Base-by-base conservation (phyloP, 768 basidiomycete genomes). In the Lactarius trivialis region DNA sequence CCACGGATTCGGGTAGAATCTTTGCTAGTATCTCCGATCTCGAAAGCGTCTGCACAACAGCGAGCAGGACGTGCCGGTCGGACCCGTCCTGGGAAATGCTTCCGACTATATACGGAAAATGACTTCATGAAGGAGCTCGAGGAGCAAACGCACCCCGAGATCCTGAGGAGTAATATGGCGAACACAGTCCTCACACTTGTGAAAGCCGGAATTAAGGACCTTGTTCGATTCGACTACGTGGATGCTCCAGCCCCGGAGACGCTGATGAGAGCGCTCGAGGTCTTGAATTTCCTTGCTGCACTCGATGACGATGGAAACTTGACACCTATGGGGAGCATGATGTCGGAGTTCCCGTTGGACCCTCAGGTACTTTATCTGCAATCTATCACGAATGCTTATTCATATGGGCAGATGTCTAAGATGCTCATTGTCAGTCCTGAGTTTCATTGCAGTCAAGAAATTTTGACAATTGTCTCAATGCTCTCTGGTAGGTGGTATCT, bases 281-380 rank as follows among this genome's bases (percentile, higher is more conserved):
- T 98, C 41, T 80, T 99, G 51, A 95, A 98, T 71, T 96, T 86
- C 73, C 81, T 98, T 49, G 85, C 88, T 7, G 96, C 95, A 1
- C 77, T 99, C 63, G 93, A 98, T 70, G 94, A 98, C 68, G 93
- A 96, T 4, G 95, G 96, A 9, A 85, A 92, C 55, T 73, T 99
- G 61, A 98, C 96, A 1, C 74, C 85, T 0, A 76, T 98, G 7
- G 96, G 97, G 5, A 78, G 76, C 37, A 87, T 93, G 63, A 98
- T 98, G 96, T 96, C 97, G 0, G 93, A 98, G 68, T 98, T 98
- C 79, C 96, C 95, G 12, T 81, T 99, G 19, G 96, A 98, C 73
- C 96, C 96, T 45, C 94, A 95, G 79, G 91, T 89, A 67, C 8
- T 11, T 21, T 17, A 4, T n/a, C 5, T 32, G 41, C 28, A 14